Percentiles rank a stretch among this genome's conserved stretches.
phyloP scores from a whole-genome alignment of 352 stramenopile genomes.

The Phytophthora fragariaefolia region DNA sequence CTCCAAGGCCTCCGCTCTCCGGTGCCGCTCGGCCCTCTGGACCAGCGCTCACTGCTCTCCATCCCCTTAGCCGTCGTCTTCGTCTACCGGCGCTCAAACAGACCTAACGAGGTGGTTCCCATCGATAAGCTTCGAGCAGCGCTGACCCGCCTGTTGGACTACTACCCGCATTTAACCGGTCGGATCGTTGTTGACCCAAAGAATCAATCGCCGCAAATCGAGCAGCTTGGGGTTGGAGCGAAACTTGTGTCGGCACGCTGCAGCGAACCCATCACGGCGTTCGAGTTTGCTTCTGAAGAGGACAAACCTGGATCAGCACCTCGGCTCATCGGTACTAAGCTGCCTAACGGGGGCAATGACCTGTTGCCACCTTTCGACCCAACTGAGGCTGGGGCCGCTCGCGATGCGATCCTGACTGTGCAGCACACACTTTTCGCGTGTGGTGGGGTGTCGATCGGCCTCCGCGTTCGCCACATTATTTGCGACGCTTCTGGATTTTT shows the following conservation, averaged over 20 bases:
- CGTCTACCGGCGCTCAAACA: slow-evolving; percentile 14
- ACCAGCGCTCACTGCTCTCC: slow-evolving; percentile 20
- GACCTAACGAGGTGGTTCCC: slow-evolving; percentile 16
- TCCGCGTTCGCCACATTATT: slow-evolving; percentile 34
- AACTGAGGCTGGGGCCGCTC: slow-evolving; percentile 14
- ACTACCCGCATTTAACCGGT: slow-evolving; percentile 21
- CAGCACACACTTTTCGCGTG: slow-evolving; percentile 33
- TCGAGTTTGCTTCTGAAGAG: slow-evolving; percentile 3
- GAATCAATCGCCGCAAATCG: slow-evolving; percentile 9
- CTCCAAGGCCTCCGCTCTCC: slow-evolving; percentile 14
- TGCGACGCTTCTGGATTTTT: slow-evolving; percentile 33
- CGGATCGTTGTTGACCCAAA: slow-evolving; percentile 14
- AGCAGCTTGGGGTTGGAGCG: slow-evolving; percentile 6
- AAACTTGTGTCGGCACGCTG: slow-evolving; percentile 14
- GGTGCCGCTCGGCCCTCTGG: slow-evolving; percentile 25
- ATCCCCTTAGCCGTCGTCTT: slow-evolving; percentile 30
- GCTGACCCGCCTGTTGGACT: slow-evolving; percentile 8
- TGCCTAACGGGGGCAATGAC: slow-evolving; percentile 24
- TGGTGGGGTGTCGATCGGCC: slow-evolving; percentile 22
- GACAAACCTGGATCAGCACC: slow-evolving; percentile 29
- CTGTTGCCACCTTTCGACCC: slow-evolving; percentile 32
- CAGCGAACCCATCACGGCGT: slow-evolving; percentile 1
- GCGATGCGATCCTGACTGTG: slow-evolving; percentile 32
- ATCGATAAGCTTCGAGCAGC: slow-evolving; percentile 6
- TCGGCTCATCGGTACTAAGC: slow-evolving; percentile 21